A percentile compares a stretch with the other conserved stretches of the same genome.
Conservation (phyloP, 305 asterid genomes). For the Lippia alba region DNA sequence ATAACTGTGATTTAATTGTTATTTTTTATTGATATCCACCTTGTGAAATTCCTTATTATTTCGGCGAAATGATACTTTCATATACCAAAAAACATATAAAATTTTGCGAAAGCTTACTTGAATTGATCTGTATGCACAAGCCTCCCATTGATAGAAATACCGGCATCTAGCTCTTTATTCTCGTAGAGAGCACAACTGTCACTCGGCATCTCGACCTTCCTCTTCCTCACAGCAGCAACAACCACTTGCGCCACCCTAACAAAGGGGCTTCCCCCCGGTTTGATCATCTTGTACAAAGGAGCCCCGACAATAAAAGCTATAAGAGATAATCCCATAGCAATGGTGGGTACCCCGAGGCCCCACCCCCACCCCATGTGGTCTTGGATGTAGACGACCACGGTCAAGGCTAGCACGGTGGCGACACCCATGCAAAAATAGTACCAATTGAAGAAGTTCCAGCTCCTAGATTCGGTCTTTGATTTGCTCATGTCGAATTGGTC, state of each 20-base stretch:
- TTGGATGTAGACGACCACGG: conserved; percentile 79
- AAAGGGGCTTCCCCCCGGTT: conserved; percentile 83
- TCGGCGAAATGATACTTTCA: too few relatives aligned
- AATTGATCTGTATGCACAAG: conserved; percentile 73
- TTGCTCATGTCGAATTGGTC: conserved; percentile 78
- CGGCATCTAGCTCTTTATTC: conserved; percentile 65
- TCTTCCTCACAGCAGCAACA: conserved; percentile 65
- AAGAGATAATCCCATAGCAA: conserved; percentile 64
- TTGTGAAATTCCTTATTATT: too few relatives aligned
- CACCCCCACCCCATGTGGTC: conserved; percentile 79
- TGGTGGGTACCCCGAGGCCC: conserved; percentile 88
- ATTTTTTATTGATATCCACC: too few relatives aligned
- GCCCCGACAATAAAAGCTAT: conserved; percentile 59
- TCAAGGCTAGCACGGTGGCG: conserved; percentile 70
- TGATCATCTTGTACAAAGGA: conserved; percentile 58
- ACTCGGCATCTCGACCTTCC: conserved; percentile 39
- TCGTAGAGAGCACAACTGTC: conserved; percentile 50
- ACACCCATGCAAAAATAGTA: conserved; percentile 71
- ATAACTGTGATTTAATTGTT: too few relatives aligned
- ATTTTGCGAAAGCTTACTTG: conserved; percentile 51
- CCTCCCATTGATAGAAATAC: conserved; percentile 60
- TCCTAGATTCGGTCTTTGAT: conserved; percentile 45
- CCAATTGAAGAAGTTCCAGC: conserved; percentile 85
- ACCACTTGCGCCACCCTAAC: conserved; percentile 68
- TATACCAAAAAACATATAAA: too few relatives aligned